These are phyloP conservation scores for Phytopythium oedochilum DNA, from an alignment of 352 stramenopile genomes.

Conservation along the genomic window DNA sequence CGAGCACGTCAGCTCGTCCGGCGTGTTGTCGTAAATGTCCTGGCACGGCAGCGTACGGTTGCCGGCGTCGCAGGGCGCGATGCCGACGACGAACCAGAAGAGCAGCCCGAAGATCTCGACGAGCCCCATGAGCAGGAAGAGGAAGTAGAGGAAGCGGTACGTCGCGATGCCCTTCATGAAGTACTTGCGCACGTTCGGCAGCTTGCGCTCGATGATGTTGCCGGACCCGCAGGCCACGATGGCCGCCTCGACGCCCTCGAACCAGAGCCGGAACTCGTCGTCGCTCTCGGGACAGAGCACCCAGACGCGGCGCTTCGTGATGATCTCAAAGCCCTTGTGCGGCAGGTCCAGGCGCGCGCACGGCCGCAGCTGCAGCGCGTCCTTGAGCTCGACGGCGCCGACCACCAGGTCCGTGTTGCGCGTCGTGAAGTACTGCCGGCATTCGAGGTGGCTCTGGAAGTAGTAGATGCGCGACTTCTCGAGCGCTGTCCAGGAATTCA, in stretches of 20 bases:
- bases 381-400: conserved; percentile 60
- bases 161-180: conserved; percentile 82
- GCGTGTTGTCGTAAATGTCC: conserved; percentile 54
- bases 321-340: conserved; percentile 66
- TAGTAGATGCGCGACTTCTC: conserved; percentile 78
- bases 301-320: conserved; percentile 82
- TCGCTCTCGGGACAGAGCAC: conserved; percentile 82
- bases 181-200: conserved; percentile 87
- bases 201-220: conserved; percentile 84
- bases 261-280: conserved; percentile 84
- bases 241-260: conserved; percentile 66
- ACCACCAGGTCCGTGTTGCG: conserved; percentile 66
- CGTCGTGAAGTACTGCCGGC: conserved; percentile 71
- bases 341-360: conserved; percentile 59
- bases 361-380: conserved; percentile 59
- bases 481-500: conserved; percentile 19
- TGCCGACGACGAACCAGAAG: conserved; percentile 78
- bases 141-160: conserved; percentile 75
- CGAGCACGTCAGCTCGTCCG: conserved; percentile 50
- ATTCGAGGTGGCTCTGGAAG: conserved; percentile 68
- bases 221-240: conserved; percentile 71
- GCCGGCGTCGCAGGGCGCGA: conserved; percentile 66
- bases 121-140: conserved; percentile 67
- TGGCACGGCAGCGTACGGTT: conserved; percentile 43
- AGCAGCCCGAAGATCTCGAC: conserved; percentile 67